Conservation (phyloP, 2,329 filamentous ascomycete species). For the Diaporthe batatas region DNA sequence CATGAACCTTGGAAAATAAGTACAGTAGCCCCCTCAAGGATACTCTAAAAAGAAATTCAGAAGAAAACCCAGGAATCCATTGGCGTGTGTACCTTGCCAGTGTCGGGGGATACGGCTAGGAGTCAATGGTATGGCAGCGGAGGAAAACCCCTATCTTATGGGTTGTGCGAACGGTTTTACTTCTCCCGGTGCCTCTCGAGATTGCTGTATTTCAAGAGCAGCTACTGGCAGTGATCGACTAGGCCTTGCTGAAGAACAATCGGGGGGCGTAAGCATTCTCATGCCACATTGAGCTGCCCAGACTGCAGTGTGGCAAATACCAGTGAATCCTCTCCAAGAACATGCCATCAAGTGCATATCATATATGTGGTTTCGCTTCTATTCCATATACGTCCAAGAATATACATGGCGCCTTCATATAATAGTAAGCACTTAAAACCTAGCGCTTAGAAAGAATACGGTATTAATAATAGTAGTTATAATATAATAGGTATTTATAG, state of each 20-base stretch:
- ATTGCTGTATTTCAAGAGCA: background rate
- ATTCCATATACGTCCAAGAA: no score
- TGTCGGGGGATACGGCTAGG: background rate
- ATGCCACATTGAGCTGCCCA: background rate
- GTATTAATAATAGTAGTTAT: no score
- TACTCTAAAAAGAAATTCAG: no score
- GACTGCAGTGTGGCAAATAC: background rate
- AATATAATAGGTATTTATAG: no score
- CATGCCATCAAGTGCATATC: background rate
- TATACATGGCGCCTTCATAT: no score
- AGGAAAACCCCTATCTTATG: background rate
- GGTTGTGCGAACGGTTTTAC: background rate
- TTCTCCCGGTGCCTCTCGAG: background rate
- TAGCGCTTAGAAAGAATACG: no score
- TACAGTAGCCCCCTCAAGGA: background rate
- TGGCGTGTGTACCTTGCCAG: no score
- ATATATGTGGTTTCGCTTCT: no score
- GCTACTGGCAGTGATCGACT: background rate
- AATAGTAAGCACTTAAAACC: no score
- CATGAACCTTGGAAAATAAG: background rate
- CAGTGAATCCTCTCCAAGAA: background rate
- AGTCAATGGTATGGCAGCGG: no score
- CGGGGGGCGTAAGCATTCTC: background rate
- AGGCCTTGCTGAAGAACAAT: background rate
- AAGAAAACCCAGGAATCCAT: background rate